A percentile compares a stretch with the other conserved stretches of the same genome.
Conservation (phyloP, 164 flowering plant genomes). For the Berberis thunbergii region DNA sequence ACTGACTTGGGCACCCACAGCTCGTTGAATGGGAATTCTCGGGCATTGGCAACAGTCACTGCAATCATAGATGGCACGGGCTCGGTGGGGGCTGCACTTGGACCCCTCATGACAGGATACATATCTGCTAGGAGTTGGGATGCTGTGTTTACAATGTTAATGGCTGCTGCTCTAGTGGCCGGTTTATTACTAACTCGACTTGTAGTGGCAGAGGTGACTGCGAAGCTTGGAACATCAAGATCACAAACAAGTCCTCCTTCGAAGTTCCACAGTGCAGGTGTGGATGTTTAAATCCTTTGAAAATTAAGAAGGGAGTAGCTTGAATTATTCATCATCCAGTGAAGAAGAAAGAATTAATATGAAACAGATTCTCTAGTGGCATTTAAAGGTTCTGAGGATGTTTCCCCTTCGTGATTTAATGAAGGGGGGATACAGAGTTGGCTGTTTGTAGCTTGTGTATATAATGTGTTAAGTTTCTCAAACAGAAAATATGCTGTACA, state of each 20-base stretch:
- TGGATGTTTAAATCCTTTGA: constrained; percentile 16
- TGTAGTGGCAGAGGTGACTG: constrained; percentile 54
- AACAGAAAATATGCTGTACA: no score
- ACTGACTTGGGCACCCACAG: constrained; percentile 71
- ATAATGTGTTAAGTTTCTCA: no score
- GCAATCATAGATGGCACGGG: constrained; percentile 87
- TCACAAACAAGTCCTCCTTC: constrained; percentile 13
- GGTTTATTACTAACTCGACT: constrained; percentile 56
- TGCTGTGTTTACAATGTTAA: constrained; percentile 67
- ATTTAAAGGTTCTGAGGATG: no score
- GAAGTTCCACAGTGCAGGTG: constrained; percentile 3
- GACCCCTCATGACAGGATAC: constrained; percentile 67
- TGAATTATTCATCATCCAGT: not conserved
- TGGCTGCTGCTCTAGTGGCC: constrained; percentile 58
- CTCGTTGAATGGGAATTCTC: constrained; percentile 54
- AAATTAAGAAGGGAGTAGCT: not conserved
- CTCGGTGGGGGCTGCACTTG: constrained; percentile 73
- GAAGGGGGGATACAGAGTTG: no score
- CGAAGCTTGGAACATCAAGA: constrained; percentile 35
- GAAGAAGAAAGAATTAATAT: no score
- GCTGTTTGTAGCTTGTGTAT: no score
- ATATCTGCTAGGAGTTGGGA: constrained; percentile 61
- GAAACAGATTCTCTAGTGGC: no score
- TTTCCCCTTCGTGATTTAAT: no score
- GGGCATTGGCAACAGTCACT: constrained; percentile 74